Evolutionary conservation across 768 basidiomycete genomes (phyloP).

Genomic region (Boletus pseudo-olivaceus): DNA sequence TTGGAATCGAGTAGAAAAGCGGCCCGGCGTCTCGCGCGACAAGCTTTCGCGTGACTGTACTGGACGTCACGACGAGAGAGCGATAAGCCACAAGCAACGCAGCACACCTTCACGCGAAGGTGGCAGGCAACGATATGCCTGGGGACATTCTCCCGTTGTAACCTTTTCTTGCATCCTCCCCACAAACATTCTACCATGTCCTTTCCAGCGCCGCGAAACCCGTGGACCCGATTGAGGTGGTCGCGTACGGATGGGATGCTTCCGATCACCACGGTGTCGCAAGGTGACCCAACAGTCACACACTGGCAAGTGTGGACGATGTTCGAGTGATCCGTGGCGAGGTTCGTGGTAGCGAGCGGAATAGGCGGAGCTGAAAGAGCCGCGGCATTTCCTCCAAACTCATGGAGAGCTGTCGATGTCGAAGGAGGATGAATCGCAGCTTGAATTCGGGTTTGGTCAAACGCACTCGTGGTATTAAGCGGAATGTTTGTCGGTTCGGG

Average conservation of each 20-base stretch:
- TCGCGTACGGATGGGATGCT: slow-evolving; percentile 5
- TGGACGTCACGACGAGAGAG: slow-evolving; percentile 24
- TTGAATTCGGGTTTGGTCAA: not conserved
- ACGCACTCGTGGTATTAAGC: not conserved
- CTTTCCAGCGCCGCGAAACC: slow-evolving; percentile 5
- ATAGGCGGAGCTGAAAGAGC: not conserved
- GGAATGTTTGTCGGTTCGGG: not conserved
- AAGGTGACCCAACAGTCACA: not conserved
- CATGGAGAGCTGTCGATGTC: not conserved
- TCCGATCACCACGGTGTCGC: slow-evolving; percentile 5
- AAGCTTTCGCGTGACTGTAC: slow-evolving; percentile 10
- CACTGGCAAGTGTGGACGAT: slow-evolving; percentile 3
- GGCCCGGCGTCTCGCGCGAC: not conserved
- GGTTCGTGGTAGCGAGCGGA: not conserved
- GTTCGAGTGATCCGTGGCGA: not conserved
- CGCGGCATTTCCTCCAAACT: not conserved
- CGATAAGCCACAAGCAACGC: slow-evolving; percentile 5
- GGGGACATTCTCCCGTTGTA: slow-evolving; percentile 19
- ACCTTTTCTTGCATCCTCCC: not conserved
- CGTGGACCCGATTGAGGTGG: slow-evolving; percentile 15
- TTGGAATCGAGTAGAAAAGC: not conserved
- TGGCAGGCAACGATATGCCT: slow-evolving; percentile 20
- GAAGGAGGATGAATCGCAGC: not conserved
- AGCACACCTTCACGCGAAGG: slow-evolving; percentile 8
- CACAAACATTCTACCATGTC: slow-evolving; percentile 3